A percentile compares a stretch with the other conserved stretches of the same genome.
These are phyloP conservation scores for Sporothrix humicola DNA, from an alignment of 2,329 filamentous ascomycete genomes.

Conservation along the genomic window DNA sequence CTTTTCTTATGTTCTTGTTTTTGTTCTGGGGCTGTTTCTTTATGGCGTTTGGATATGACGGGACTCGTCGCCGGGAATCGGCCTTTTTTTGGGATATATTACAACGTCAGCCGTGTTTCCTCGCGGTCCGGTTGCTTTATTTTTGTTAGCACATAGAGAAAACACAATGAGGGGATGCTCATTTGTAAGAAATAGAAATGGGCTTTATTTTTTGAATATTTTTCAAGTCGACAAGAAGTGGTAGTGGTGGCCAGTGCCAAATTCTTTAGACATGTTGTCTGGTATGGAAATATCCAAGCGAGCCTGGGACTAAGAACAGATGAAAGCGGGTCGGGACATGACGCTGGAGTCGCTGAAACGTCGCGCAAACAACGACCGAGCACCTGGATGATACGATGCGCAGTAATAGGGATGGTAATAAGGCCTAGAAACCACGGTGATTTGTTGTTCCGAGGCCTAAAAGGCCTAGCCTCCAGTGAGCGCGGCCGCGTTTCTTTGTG, in stretches of 20 bases:
- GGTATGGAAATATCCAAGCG: not conserved
- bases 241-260: not conserved
- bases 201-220: not conserved
- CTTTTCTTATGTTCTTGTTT: not conserved
- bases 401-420: not conserved
- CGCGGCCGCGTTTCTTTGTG: slow-evolving; percentile 2
- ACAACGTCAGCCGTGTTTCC: not conserved
- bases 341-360: slow-evolving; percentile 10
- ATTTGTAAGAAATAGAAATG: slow-evolving; percentile 8
- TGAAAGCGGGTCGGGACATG: slow-evolving; percentile 4
- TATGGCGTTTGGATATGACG: slow-evolving; percentile 24
- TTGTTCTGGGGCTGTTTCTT: not conserved
- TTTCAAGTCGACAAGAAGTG: not conserved
- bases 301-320: not conserved
- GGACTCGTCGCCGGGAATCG: slow-evolving; percentile 17
- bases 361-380: slow-evolving; percentile 8
- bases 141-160: slow-evolving; percentile 32
- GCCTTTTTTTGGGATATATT: slow-evolving; percentile 23
- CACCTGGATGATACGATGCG: too few species aligned
- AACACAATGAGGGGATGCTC: slow-evolving; percentile 24
- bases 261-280: not conserved
- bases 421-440: slow-evolving; percentile 23
- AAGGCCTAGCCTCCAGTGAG: not conserved
- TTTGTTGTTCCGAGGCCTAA: slow-evolving; percentile 31
- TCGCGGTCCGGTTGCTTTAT: slow-evolving; percentile 20